These are phyloP conservation scores for Mycena kentingensis DNA, from an alignment of 768 basidiomycete species.

Conservation along the genomic window DNA sequence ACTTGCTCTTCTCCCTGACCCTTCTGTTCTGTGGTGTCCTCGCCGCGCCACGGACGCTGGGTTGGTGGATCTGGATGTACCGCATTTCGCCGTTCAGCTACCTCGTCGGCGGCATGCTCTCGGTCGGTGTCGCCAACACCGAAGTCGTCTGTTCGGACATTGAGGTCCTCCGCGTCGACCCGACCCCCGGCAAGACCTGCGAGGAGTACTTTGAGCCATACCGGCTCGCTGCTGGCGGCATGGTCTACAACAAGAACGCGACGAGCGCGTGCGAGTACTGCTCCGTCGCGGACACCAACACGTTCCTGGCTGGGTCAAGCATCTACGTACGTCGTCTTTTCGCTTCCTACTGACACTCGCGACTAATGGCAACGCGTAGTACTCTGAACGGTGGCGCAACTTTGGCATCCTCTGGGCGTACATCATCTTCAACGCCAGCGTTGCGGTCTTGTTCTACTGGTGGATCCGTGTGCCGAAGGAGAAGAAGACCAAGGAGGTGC, in stretches of 20 bases:
- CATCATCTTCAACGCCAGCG: slow-evolving; percentile 49
- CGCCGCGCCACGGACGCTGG: slow-evolving; percentile 26
- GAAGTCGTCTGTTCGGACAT: slow-evolving; percentile 47
- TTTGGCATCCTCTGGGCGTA: slow-evolving; percentile 53
- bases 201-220: slow-evolving; percentile 50
- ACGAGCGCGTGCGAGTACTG: slow-evolving; percentile 62
- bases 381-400: slow-evolving; percentile 55
- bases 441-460: slow-evolving; percentile 27
- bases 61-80: slow-evolving; percentile 42
- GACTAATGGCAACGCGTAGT: slow-evolving; percentile 56
- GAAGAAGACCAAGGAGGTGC: slow-evolving; percentile 12
- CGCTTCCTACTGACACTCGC: slow-evolving; percentile 46
- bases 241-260: slow-evolving; percentile 56
- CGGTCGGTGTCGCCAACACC: slow-evolving; percentile 29
- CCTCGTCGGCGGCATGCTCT: slow-evolving; percentile 35
- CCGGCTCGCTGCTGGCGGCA: slow-evolving; percentile 54
- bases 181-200: slow-evolving; percentile 58
- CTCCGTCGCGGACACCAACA: slow-evolving; percentile 56
- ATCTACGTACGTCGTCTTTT: slow-evolving; percentile 52
- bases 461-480: slow-evolving; percentile 19
- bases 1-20: slow-evolving; percentile 41
- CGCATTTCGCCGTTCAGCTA: slow-evolving; percentile 37
- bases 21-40: slow-evolving; percentile 44
- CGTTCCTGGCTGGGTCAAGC: slow-evolving; percentile 47
- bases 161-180: slow-evolving; percentile 56